Percentiles rank a stretch among this genome's conserved stretches.
Conservation (phyloP, 2,329 filamentous ascomycete species). For the Ophiosphaerella korrae region DNA sequence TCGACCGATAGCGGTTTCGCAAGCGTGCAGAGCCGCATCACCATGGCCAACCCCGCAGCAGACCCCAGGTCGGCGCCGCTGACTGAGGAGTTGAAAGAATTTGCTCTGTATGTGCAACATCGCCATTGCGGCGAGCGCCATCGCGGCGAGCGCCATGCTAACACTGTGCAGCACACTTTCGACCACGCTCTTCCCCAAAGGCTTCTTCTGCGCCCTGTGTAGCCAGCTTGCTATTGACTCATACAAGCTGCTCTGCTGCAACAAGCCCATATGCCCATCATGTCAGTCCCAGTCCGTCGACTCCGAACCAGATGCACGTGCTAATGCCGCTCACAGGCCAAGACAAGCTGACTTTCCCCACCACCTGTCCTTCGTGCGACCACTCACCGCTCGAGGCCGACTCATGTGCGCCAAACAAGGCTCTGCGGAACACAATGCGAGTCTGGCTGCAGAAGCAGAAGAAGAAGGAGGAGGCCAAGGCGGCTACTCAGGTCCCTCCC, state of each 20-base stretch:
- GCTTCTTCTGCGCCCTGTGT: slow-evolving; percentile 92
- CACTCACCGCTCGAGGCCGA: slow-evolving; percentile 86
- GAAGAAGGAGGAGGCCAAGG: slow-evolving; percentile 49
- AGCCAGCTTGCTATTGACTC: slow-evolving; percentile 89
- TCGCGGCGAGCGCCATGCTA: slow-evolving; percentile 8
- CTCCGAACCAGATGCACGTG: neutral
- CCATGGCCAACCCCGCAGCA: slow-evolving; percentile 34
- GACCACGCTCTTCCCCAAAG: slow-evolving; percentile 89
- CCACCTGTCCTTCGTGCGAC: slow-evolving; percentile 87
- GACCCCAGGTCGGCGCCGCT: slow-evolving; percentile 42
- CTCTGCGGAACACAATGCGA: slow-evolving; percentile 87
- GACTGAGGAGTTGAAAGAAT: slow-evolving; percentile 40
- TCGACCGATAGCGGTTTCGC: slow-evolving; percentile 9
- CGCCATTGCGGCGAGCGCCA: neutral
- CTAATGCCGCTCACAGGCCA: slow-evolving; percentile 30
- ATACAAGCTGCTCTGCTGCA: slow-evolving; percentile 90
- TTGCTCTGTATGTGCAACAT: slow-evolving; percentile 33
- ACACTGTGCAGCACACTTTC: slow-evolving; percentile 67
- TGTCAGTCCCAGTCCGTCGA: slow-evolving; percentile 64
- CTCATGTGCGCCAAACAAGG: slow-evolving; percentile 87
- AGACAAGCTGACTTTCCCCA: slow-evolving; percentile 65
- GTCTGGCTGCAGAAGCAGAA: slow-evolving; percentile 95
- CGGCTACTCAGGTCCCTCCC: slow-evolving; percentile 35
- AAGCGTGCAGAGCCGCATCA: slow-evolving; percentile 21
- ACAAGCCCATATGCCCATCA: slow-evolving; percentile 88